Conservation (phyloP, 1,139 yeast genomes). For the Nematodospora anomalae region DNA sequence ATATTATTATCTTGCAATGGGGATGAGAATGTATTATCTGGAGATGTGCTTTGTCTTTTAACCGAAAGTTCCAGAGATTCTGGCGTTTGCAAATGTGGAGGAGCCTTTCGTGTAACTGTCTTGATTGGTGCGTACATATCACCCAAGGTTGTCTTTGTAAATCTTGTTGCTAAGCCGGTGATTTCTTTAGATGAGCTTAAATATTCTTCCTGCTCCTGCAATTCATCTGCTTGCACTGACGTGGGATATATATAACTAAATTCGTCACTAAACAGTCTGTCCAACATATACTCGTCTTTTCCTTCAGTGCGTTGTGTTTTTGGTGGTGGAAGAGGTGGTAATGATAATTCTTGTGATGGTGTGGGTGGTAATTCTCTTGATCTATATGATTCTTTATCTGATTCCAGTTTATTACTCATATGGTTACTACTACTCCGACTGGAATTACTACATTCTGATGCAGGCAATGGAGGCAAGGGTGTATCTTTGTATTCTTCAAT, state of each 20-base stretch:
- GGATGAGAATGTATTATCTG: conserved; percentile 10
- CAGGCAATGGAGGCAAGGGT: conserved; percentile 35
- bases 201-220: conserved; percentile 21
- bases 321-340: conserved; percentile 1
- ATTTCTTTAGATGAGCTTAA: conserved; percentile 6
- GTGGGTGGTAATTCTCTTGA: conserved; percentile 5
- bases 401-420: conserved; percentile 5
- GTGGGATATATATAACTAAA: conserved; percentile 14
- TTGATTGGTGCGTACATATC: conserved; percentile 8
- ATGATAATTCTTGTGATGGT: background rate
- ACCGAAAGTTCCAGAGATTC: background rate
- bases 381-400: conserved; percentile 3
- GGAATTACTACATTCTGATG: background rate
- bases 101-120: conserved; percentile 12
- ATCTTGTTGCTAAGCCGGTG: conserved; percentile 9
- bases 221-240: conserved; percentile 11
- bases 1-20: conserved; percentile 6
- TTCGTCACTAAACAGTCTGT: conserved; percentile 15
- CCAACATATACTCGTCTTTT: conserved; percentile 12
- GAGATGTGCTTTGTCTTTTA: conserved; percentile 2
- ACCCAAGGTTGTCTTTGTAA: conserved; percentile 11
- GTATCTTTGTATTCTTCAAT: conserved; percentile 24
- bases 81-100: conserved; percentile 7
- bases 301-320: background rate
- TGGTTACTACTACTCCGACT: background rate